These are phyloP conservation scores for Scleroderma bovista DNA, from an alignment of 768 basidiomycete species.

Conservation along the genomic window DNA sequence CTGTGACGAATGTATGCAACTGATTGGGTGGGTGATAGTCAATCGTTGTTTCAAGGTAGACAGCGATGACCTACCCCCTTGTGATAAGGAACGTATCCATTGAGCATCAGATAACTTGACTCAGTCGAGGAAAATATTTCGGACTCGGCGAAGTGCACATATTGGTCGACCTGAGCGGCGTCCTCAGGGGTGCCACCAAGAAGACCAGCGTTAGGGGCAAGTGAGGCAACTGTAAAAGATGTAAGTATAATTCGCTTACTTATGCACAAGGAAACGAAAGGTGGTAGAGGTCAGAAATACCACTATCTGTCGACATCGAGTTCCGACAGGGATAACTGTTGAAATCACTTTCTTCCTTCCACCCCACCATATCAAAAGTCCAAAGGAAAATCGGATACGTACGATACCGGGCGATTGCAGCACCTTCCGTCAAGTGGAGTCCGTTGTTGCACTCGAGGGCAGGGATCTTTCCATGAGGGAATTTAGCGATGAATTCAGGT, in stretches of 20 bases:
- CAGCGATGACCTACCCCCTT: constrained; percentile 59
- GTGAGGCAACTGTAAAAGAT: constrained; percentile 53
- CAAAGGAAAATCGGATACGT: constrained; percentile 36
- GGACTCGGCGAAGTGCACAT: constrained; percentile 68
- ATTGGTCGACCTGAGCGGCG: constrained; percentile 77
- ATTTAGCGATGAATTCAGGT: constrained; percentile 67
- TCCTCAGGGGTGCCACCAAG: constrained; percentile 63
- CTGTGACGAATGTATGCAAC: constrained; percentile 52
- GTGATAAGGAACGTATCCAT: constrained; percentile 62
- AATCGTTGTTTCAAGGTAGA: neutral
- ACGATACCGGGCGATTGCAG: constrained; percentile 86
- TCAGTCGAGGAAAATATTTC: constrained; percentile 46
- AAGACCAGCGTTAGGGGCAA: constrained; percentile 75
- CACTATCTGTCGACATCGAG: constrained; percentile 45
- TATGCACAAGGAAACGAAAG: neutral
- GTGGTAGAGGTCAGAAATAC: constrained; percentile 6
- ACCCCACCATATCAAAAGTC: constrained; percentile 7
- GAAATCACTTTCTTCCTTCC: constrained; percentile 30
- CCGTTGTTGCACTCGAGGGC: constrained; percentile 74
- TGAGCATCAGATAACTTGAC: constrained; percentile 39
- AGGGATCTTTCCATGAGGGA: constrained; percentile 81
- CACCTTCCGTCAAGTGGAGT: constrained; percentile 70
- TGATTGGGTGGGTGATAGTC: constrained; percentile 18
- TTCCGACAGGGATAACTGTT: constrained; percentile 77
- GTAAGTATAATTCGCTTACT: neutral